Evolutionary conservation across 2,329 filamentous ascomycete species (phyloP), one percentile per base, ranked within the genome.

Genomic region (Nemania bipapillata): DNA sequence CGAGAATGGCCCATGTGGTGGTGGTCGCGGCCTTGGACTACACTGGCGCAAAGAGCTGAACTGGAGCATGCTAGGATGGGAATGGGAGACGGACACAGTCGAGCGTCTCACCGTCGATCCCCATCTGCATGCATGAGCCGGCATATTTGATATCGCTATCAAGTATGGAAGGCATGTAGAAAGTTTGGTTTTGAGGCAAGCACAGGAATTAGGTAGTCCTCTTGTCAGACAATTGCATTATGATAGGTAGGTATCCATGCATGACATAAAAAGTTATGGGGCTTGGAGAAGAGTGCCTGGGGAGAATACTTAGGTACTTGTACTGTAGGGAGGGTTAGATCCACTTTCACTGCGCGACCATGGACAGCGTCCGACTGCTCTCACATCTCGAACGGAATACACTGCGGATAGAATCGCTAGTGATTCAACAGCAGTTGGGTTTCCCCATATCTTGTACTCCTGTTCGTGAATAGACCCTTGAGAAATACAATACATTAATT

Each of bases 61-160:
- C 82, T 95, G 92, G 92, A 93, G 92, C 79, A 86, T 94, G 78
- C 82, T 94, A 77, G 91, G 90, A 61, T 95, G 92, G 92, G 90
- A 94, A 78, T 93, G 88, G 86, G 86, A 89, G 77, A 83, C 84
- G 47, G 82, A 80, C 64, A 79, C 79, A 28, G 71, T 81, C 65
- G 78, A 80, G 70, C 76, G 77, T 28, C 74, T 84, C 35, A 71
- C 71, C 8, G 80, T 87, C 73, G 80, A 85, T 77, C 79, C 81
- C 71, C 83, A 82, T 70, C 80, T 84, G 75, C 86, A 88, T 79
- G 84, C 79, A 65, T 84, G 73, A 79, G 45, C 22, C 26, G 45
- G 80, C 75, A 80, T 79, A 74, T 77, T 74, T 77, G 74, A 75
- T 77, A 77, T 78, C 75, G 75, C 77, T 66, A 58, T 30, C 30